phyloP scores from a whole-genome alignment of 31 red algal genomes.

The Asparagopsis taxiformis region DNA sequence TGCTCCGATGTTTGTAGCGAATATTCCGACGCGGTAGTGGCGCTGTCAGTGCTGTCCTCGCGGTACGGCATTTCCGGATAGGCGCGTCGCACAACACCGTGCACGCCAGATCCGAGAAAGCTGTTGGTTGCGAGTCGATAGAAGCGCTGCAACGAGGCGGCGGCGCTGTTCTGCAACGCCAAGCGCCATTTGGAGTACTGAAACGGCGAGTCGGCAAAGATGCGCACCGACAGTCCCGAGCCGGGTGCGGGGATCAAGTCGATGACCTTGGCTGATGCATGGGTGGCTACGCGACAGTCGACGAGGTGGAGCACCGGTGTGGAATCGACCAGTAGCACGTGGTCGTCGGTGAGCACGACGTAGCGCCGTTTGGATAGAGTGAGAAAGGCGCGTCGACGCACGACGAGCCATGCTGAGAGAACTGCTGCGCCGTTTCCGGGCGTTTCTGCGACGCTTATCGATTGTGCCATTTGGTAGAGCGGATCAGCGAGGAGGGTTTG shows the following conservation, averaged over 20 bases:
- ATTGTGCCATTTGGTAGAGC: too few species aligned
- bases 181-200: conserved; percentile 62
- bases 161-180: conserved; percentile 36
- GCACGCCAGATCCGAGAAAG: conserved; percentile 51
- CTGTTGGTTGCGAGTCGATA: conserved; percentile 33
- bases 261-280: conserved; percentile 38
- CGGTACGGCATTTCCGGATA: conserved; percentile 27
- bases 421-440: conserved; percentile 37
- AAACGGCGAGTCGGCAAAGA: conserved; percentile 66
- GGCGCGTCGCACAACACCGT: conserved; percentile 50
- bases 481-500: too few species aligned
- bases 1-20: conserved; percentile 16
- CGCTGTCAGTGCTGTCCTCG: conserved; percentile 29
- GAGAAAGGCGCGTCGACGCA: conserved; percentile 53
- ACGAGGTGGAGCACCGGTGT: conserved; percentile 66
- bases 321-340: conserved; percentile 61
- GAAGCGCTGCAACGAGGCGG: conserved; percentile 29
- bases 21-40: conserved; percentile 41
- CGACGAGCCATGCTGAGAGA: conserved; percentile 54
- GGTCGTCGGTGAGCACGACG: conserved; percentile 66
- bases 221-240: conserved; percentile 53
- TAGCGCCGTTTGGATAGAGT: conserved; percentile 62
- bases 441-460: too few species aligned
- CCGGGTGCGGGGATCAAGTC: conserved; percentile 43
- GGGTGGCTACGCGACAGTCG: conserved; percentile 38